These are phyloP conservation scores for Nidularia pulvinata DNA, from an alignment of 768 basidiomycete genomes.

Conservation along the genomic window DNA sequence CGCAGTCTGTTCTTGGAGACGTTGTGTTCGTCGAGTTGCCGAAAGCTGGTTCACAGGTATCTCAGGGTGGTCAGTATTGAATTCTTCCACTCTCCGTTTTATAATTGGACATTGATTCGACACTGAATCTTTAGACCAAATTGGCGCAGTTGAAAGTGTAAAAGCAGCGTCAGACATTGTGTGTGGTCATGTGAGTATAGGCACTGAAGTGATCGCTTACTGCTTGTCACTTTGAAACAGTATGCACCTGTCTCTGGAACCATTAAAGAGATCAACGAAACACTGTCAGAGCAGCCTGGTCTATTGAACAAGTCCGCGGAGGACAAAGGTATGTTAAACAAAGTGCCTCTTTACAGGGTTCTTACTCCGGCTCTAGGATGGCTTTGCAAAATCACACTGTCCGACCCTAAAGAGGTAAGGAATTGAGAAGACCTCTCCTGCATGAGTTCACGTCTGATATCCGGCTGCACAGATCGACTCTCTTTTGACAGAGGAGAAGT, in stretches of 20 bases:
- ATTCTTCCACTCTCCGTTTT: background rate
- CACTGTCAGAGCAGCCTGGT: slow-evolving; percentile 64
- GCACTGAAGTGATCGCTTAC: too few species aligned
- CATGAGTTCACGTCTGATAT: background rate
- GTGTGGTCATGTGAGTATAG: too few species aligned
- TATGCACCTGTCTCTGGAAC: slow-evolving; percentile 93
- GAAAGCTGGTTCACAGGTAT: slow-evolving; percentile 54
- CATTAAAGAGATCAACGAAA: slow-evolving; percentile 78
- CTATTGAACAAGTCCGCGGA: slow-evolving; percentile 90
- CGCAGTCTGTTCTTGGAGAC: slow-evolving; percentile 90
- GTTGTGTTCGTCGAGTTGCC: slow-evolving; percentile 98
- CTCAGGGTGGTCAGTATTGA: slow-evolving; percentile 67
- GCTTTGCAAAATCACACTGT: slow-evolving; percentile 92
- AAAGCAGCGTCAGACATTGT: slow-evolving; percentile 97
- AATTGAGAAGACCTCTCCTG: background rate
- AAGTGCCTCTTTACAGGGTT: too few species aligned
- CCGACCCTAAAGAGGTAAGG: slow-evolving; percentile 74
- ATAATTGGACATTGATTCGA: too few species aligned
- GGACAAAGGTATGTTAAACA: slow-evolving; percentile 61
- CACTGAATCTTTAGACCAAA: too few species aligned
- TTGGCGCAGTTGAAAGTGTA: slow-evolving; percentile 95
- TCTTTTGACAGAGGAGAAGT: slow-evolving; percentile 77
- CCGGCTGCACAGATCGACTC: slow-evolving; percentile 54
- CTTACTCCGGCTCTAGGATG: slow-evolving; percentile 59
- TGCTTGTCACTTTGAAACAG: too few species aligned